phyloP scores from a whole-genome alignment of 768 basidiomycete genomes.

The Clitopilus hobsonii region DNA sequence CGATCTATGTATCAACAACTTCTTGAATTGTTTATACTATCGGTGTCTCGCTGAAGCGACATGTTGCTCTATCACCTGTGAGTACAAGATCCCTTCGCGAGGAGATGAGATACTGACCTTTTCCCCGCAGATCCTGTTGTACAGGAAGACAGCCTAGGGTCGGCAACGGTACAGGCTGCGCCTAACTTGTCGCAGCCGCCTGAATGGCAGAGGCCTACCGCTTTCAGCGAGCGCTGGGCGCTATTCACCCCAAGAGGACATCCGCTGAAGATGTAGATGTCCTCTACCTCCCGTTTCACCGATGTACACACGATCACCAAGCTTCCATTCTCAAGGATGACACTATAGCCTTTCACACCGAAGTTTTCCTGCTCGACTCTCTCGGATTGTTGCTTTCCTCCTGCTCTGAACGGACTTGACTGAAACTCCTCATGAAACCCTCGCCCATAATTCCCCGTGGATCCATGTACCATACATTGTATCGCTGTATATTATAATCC shows the following conservation, averaged over 20 bases:
- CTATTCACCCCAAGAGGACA: neutral
- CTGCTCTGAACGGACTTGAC: neutral
- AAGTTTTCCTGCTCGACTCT: neutral
- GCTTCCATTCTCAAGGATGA: neutral
- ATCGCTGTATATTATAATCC: neutral
- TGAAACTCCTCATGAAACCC: neutral
- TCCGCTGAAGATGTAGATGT: neutral
- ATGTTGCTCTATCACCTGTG: neutral
- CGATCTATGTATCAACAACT: neutral
- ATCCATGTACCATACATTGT: neutral
- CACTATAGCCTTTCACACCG: neutral
- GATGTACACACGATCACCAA: neutral
- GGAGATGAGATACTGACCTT: neutral
- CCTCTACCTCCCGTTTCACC: neutral
- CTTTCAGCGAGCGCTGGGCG: slow-evolving; percentile 1
- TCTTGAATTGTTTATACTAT: neutral
- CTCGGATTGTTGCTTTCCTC: neutral
- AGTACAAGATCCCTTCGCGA: neutral
- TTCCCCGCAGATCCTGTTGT: neutral
- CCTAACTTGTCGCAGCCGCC: slow-evolving; percentile 1
- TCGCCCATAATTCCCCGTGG: neutral
- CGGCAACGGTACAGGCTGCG: neutral
- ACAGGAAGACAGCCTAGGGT: neutral
- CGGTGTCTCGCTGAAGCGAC: neutral
- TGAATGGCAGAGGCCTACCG: neutral